phyloP scores from a whole-genome alignment of 2,329 filamentous ascomycete species.

The Coniochaeta sp. region DNA sequence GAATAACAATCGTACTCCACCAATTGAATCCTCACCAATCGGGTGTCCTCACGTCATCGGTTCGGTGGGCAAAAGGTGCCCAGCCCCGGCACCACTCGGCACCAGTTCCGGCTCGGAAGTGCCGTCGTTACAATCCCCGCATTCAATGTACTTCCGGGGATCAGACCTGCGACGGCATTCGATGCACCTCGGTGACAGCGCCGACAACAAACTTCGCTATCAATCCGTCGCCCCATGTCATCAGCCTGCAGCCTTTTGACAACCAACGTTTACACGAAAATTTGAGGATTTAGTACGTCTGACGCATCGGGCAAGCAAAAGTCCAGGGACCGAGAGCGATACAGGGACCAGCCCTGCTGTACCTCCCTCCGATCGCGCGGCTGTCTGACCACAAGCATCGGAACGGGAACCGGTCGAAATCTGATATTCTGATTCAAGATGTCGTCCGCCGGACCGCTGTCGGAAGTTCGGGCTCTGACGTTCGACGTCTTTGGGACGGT shows the following conservation, averaged over 20 bases:
- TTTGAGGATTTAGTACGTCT: not conserved
- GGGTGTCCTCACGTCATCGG: not conserved
- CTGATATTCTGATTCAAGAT: not conserved
- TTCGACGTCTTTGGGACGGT: conserved; percentile 78
- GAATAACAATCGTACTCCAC: not conserved
- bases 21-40: too few species aligned
- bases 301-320: not conserved
- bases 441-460: not conserved
- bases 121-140: not conserved
- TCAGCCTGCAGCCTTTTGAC: not conserved
- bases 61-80: too few species aligned
- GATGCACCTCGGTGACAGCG: not conserved
- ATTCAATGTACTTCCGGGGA: not conserved
- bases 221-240: not conserved
- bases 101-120: not conserved
- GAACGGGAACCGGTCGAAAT: not conserved
- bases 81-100: too few species aligned
- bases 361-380: too few species aligned
- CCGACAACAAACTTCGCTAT: not conserved
- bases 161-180: not conserved
- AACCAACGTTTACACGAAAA: not conserved
- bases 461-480: conserved; percentile 49
- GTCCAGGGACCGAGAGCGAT: too few species aligned
- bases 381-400: not conserved
- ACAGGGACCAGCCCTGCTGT: too few species aligned